phyloP scores from a whole-genome alignment of 257 asterid species.

The Verbascum thapsus region DNA sequence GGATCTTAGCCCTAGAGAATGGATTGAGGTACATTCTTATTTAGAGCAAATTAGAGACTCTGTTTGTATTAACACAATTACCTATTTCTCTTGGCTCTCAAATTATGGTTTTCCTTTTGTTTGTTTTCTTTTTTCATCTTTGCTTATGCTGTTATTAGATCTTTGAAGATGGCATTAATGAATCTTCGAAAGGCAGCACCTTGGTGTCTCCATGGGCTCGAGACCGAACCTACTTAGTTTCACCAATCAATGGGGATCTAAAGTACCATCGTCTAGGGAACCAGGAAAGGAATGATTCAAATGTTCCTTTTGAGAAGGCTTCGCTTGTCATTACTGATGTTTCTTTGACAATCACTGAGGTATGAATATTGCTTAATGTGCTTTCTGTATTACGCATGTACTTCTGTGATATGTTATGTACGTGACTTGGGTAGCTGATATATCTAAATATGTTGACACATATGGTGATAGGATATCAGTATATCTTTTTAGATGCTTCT shows the following conservation, averaged over 20 bases:
- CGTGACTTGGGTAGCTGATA: slow-evolving; percentile 23
- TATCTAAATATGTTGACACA: slow-evolving; percentile 8
- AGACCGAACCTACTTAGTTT: slow-evolving; percentile 74
- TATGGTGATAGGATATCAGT: slow-evolving; percentile 29
- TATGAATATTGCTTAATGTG: slow-evolving; percentile 32
- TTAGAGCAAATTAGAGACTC: slow-evolving; percentile 31
- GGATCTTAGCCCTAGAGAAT: slow-evolving; percentile 87
- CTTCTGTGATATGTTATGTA: slow-evolving; percentile 7
- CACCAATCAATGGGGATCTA: slow-evolving; percentile 92
- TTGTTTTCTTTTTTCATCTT: slow-evolving; percentile 17
- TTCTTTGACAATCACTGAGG: slow-evolving; percentile 89
- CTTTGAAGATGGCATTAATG: slow-evolving; percentile 91
- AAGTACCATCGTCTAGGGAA: slow-evolving; percentile 96
- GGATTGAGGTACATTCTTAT: slow-evolving; percentile 77
- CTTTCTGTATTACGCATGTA: slow-evolving; percentile 8
- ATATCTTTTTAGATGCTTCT: too few relatives aligned
- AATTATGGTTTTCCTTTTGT: slow-evolving; percentile 22
- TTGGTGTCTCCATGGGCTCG: slow-evolving; percentile 64
- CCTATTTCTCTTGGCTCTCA: slow-evolving; percentile 9
- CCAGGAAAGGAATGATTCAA: slow-evolving; percentile 81
- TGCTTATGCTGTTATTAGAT: slow-evolving; percentile 46
- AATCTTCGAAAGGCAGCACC: slow-evolving; percentile 50
- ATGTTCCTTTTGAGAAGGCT: slow-evolving; percentile 87
- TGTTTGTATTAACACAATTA: slow-evolving; percentile 5
- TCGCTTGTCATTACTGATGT: slow-evolving; percentile 77